Base-by-base conservation (phyloP, 108 stramenopile genomes). In the Skeletonema tropicum region DNA sequence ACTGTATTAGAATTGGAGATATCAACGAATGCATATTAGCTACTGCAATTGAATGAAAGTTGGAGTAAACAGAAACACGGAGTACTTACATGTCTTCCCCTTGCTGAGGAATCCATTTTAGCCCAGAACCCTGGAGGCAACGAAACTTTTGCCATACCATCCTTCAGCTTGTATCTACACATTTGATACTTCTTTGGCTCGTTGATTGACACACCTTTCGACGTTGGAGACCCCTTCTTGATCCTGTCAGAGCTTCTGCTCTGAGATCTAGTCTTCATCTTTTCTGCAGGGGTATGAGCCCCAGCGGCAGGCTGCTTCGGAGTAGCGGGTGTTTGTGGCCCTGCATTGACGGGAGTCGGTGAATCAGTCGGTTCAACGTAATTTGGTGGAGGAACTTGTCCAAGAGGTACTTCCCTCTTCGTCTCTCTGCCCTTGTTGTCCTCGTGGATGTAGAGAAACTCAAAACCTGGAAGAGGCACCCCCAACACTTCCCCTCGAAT, bases 121-220 rank as follows among this genome's bases (percentile, higher is more conserved):
- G 79, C 75, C 74, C 86, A 87, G 70, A 87, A 92, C 23, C 89
- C 94, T 36, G 75, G 19, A 0, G 94, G 94, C 26, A 91, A 71
- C 0, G 89, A 83, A 21, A 95, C 70, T 48, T 91, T 95, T 26
- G 90, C 94, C 33, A 95, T 91, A 25, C 86, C 88, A 80, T 90
- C 85, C 11, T 65, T 52, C 9, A 82, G 70, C 62, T 79, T 82
- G 49, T 70, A 76, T 69, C 75, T 76, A 39, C 79, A 76, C 77
- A 80, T 80, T 68, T 71, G 63, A 77, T 76, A 84, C 46, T 68
- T 76, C 42, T 71, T 70, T 13, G 83, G 74, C 31, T 61, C 63
- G 25, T 31, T 39, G 12, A 45, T 25, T 33, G 26, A 25, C 15
- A 64, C 35, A 29, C 26, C 26, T 29, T 29, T 29, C 26, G 26